These are phyloP conservation scores for Trametes coccinea DNA, from an alignment of 768 basidiomycete genomes.

Conservation along the genomic window DNA sequence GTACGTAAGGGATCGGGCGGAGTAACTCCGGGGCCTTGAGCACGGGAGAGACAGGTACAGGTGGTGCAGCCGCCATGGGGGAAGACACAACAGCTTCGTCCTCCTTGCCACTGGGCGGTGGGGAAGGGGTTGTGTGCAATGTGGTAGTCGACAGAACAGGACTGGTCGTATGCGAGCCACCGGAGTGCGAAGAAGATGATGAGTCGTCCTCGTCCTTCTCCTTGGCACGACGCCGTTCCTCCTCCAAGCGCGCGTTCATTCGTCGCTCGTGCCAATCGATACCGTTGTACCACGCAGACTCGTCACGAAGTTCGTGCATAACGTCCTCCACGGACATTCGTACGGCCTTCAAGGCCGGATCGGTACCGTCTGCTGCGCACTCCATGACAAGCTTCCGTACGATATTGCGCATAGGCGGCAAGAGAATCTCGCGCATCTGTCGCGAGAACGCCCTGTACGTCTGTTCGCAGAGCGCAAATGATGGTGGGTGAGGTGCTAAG, in stretches of 20 bases:
- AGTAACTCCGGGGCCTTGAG: slow-evolving; percentile 61
- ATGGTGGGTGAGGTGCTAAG: slow-evolving; percentile 56
- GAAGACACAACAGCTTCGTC: slow-evolving; percentile 30
- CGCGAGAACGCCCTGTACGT: slow-evolving; percentile 58
- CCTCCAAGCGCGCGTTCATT: slow-evolving; percentile 36
- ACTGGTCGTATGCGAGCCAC: slow-evolving; percentile 62
- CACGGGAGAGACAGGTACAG: slow-evolving; percentile 55
- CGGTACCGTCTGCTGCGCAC: slow-evolving; percentile 45
- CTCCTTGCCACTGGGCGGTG: slow-evolving; percentile 52
- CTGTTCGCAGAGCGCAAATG: slow-evolving; percentile 63
- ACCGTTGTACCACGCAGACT: slow-evolving; percentile 71
- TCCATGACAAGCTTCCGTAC: slow-evolving; percentile 68
- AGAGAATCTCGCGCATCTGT: slow-evolving; percentile 59
- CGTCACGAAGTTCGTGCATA: slow-evolving; percentile 53
- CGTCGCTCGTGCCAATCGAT: slow-evolving; percentile 64
- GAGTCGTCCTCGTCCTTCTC: slow-evolving; percentile 50
- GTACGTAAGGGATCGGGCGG: slow-evolving; percentile 69
- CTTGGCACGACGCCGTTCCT: slow-evolving; percentile 21
- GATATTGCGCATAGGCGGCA: slow-evolving; percentile 68
- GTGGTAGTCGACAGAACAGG: slow-evolving; percentile 76
- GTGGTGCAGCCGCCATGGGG: slow-evolving; percentile 25
- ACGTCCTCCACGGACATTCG: slow-evolving; percentile 66
- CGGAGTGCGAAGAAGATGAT: slow-evolving; percentile 48
- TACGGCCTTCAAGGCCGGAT: slow-evolving; percentile 57
- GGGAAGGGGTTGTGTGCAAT: slow-evolving; percentile 76